Percentiles rank a stretch among this genome's conserved stretches.
Evolutionary conservation across 352 stramenopile genomes (phyloP).

Genomic region (Phytophthora pistaciae): DNA sequence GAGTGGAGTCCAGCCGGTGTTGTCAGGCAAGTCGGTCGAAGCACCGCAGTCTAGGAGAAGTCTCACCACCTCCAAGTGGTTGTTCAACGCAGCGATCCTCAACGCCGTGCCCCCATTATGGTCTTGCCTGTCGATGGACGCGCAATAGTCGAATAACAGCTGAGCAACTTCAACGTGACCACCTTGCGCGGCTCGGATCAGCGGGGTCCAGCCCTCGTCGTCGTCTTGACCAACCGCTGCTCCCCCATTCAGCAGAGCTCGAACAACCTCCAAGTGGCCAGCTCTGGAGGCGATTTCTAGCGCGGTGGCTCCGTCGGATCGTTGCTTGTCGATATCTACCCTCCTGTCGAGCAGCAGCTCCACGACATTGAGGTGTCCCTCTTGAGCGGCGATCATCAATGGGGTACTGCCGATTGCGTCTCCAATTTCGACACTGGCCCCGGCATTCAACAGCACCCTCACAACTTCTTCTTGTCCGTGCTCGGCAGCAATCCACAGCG

Average conservation of each 20-base stretch:
- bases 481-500: constrained; percentile 26
- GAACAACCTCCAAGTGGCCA: constrained; percentile 17
- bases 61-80: constrained; percentile 17
- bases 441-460: constrained; percentile 16
- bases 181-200: constrained; percentile 20
- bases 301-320: constrained; percentile 19
- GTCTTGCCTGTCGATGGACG: constrained; percentile 29
- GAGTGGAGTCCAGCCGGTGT: constrained; percentile 27
- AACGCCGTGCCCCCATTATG: constrained; percentile 33
- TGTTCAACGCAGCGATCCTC: constrained; percentile 29
- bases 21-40: constrained; percentile 21
- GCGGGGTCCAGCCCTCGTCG: constrained; percentile 19
- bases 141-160: constrained; percentile 13
- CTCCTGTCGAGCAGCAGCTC: constrained; percentile 20
- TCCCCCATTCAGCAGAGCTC: constrained; percentile 22
- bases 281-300: constrained; percentile 13
- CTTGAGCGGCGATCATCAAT: constrained; percentile 19
- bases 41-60: constrained; percentile 21
- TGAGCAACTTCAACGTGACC: constrained; percentile 26
- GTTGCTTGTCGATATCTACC: constrained; percentile 18
- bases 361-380: constrained; percentile 19
- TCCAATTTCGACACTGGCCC: constrained; percentile 16
- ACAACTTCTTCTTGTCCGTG: constrained; percentile 21
- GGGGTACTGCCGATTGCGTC: constrained; percentile 17
- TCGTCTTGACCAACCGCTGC: constrained; percentile 16